Evolutionary conservation across 352 stramenopile genomes (phyloP), one percentile per base, ranked within the genome.

Genomic region (Thalassiosira sp.): DNA sequence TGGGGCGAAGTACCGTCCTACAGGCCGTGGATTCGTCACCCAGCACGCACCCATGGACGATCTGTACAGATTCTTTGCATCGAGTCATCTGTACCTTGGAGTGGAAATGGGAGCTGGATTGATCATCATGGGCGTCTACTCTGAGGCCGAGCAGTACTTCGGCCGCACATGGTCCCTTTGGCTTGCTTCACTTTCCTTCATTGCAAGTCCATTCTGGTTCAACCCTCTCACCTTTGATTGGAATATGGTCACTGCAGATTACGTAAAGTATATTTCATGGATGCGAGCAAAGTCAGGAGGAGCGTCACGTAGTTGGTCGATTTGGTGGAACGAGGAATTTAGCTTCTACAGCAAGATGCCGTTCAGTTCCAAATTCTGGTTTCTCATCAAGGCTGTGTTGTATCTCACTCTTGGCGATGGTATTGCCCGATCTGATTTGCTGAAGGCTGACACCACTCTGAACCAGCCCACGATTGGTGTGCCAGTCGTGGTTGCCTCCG

Each of bases 41-140:
- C 97, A 98, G 77, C 97, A 99, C 82, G 98, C 95, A 40, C 91
- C 93, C 16, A 98, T 99, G 60, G 97, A 98, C 75, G 97, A 99
- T 64, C 92, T 98, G 31, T 99, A 95, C 83, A 94, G 97, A 0
- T 99, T 99, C 83, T 99, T 99, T 86, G 96, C 97, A 1, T 95
- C 94, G 54, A 98, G 94, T 53, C 97, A 99, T 84, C 81, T 99
- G 52, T 99, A 99, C 78, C 91, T 98, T 43, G 96, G 95, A 22
- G 89, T 98, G 22, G 97, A 99, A 82, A 83, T 99, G 60, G 94
- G 94, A 11, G 90, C 93, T 5, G 96, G 94, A 0, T 90, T 99
- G 45, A 90, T 95, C 20, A 69, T 99, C 25, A 98, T 98, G 87
- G 95, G 89, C 25, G 85, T 97, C 61, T 98, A 97, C 83, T 98